Evolutionary conservation across 2,329 filamentous ascomycete genomes (phyloP).

Genomic region (Penicillium sp.): DNA sequence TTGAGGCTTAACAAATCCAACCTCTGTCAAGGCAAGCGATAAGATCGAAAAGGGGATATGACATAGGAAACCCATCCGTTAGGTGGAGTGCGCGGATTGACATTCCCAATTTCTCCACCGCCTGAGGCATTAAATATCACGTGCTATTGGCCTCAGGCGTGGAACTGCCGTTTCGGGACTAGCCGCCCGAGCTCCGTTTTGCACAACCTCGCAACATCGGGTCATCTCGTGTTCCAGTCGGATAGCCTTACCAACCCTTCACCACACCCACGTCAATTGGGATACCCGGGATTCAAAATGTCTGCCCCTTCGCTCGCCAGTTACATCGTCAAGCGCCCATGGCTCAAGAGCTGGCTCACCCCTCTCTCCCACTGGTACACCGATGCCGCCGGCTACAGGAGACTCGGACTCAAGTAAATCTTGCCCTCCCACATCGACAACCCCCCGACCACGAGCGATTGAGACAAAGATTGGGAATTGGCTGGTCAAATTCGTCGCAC

Average conservation of each 20-base stretch:
- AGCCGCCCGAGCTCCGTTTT: conserved; percentile 38
- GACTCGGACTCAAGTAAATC: conserved; percentile 81
- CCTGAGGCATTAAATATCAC: conserved; percentile 31
- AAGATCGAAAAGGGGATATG: conserved; percentile 12
- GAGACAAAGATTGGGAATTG: conserved; percentile 1
- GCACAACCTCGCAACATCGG: conserved; percentile 42
- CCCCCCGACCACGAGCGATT: conserved; percentile 13
- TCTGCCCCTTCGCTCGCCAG: conserved; percentile 70
- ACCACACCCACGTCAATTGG: conserved; percentile 35
- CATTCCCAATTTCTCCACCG: conserved; percentile 12
- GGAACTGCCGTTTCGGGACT: conserved; percentile 28
- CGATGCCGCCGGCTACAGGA: conserved; percentile 86
- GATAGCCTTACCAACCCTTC: conserved; percentile 32
- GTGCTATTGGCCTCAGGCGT: conserved; percentile 24
- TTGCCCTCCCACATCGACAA: conserved; percentile 16
- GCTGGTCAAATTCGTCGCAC: not conserved
- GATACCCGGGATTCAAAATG: conserved; percentile 52
- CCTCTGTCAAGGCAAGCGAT: conserved; percentile 14
- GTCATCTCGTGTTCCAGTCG: conserved; percentile 36
- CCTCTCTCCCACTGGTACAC: conserved; percentile 86
- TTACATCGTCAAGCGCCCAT: conserved; percentile 79
- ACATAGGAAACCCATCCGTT: conserved; percentile 27
- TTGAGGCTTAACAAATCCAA: conserved; percentile 27
- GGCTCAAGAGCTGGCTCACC: conserved; percentile 74
- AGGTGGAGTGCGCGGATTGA: conserved; percentile 22